phyloP scores from a whole-genome alignment of 208 protist species.

The Wallacemonas sp. region DNA sequence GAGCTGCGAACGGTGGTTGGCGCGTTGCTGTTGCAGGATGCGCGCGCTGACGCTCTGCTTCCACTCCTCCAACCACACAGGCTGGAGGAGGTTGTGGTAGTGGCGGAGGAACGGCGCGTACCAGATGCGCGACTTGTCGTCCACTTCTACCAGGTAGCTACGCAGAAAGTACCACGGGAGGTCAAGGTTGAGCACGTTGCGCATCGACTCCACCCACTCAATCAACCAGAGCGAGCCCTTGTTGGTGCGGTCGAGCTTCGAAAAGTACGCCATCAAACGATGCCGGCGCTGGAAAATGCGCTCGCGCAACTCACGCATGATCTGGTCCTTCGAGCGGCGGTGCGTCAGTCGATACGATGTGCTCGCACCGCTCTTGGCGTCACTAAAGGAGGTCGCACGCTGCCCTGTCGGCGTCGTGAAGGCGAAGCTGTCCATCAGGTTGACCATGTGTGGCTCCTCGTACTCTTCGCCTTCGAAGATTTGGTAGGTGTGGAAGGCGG shows the following conservation, averaged over 20 bases:
- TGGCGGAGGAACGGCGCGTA: slow-evolving; percentile 72
- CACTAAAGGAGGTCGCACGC: slow-evolving; percentile 25
- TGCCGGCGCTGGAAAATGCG: slow-evolving; percentile 81
- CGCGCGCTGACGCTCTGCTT: slow-evolving; percentile 51
- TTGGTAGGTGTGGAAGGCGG: slow-evolving; percentile 76
- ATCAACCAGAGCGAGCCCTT: slow-evolving; percentile 90
- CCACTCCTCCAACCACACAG: slow-evolving; percentile 72
- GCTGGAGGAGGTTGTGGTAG: slow-evolving; percentile 75
- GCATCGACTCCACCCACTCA: slow-evolving; percentile 89
- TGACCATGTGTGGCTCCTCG: slow-evolving; percentile 56
- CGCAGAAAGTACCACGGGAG: slow-evolving; percentile 90
- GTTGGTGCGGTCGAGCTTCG: slow-evolving; percentile 85
- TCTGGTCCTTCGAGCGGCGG: slow-evolving; percentile 74
- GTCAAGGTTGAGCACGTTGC: slow-evolving; percentile 81
- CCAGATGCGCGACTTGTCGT: slow-evolving; percentile 65
- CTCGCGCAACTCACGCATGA: slow-evolving; percentile 82
- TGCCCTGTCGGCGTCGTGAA: slow-evolving; percentile 25
- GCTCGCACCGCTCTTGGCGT: slow-evolving; percentile 2
- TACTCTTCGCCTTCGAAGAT: slow-evolving; percentile 69
- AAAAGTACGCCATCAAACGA: slow-evolving; percentile 85
- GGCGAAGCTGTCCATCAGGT: slow-evolving; percentile 49
- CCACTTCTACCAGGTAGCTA: slow-evolving; percentile 72
- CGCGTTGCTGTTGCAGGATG: slow-evolving; percentile 74
- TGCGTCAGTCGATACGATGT: slow-evolving; percentile 24
- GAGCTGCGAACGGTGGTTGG: slow-evolving; percentile 76